Base-by-base conservation (phyloP, 306 rosid species). In the Spatholobus suberectus region DNA sequence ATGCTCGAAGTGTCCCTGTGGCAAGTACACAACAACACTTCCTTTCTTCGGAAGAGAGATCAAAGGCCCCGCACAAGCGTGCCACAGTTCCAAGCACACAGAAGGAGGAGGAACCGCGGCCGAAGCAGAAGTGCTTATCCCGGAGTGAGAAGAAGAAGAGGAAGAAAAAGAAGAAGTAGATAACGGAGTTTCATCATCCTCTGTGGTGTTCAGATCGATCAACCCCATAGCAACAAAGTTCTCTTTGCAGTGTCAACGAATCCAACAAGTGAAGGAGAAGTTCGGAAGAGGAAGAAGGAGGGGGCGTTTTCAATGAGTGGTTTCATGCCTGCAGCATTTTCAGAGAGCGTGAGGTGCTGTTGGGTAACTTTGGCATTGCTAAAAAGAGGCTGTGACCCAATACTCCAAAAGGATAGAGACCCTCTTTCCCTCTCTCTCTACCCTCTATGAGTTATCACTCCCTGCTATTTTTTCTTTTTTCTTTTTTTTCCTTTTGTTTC, bases 71-170 rank as follows among this genome's bases (percentile, higher is more conserved):
- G 99, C 99, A 84, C 98, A 96, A 0, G 99, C 99, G 81, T 96
- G 99, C 99, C 98, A 96, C 2, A 96, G 92, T 85, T 96, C 98
- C 92, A 96, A 85, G 86, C 99, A 94, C 74, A 94, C 94, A 7
- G 99, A 84, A 38, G 86, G 51, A 24, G 87, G 85, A 9, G 82
- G 17, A 69, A 74, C 79, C 26, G 81, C 51, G 51, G 86, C 41
- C 3, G 88, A 66, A 51, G 84, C 86, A 29, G 84, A 85, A 77
- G 80, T 74, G 59, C 83, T 87, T 58, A 87, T 75, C 8, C 90
- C 90, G 0, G 97, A 90, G 15, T 79, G 91, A 70, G 89, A 85
- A 24, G 94, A 84, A 4, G 92, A 79, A 8, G 97, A 87, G 27
- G 83, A 75, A 29, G 94, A 83, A 15, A 93, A 67, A 46, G 94